Percentiles rank a stretch among this genome's conserved stretches.
Evolutionary conservation across 768 basidiomycete genomes (phyloP).

Genomic region (Lentinula aciculospora): DNA sequence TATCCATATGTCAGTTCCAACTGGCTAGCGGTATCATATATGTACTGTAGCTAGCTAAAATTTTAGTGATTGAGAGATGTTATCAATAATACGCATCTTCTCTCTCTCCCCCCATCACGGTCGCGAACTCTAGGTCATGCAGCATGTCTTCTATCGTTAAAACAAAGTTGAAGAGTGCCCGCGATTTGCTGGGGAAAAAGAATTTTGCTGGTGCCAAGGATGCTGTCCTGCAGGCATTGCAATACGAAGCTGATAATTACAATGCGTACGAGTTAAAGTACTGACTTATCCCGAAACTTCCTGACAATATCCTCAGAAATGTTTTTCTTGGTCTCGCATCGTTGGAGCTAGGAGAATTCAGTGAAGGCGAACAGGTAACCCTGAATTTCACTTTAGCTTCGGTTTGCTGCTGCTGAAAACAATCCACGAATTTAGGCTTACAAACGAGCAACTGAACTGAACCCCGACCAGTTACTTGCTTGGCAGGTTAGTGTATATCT

Average conservation of each 20-base stretch:
- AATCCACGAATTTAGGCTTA: conserved; percentile 54
- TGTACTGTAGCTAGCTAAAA: no score
- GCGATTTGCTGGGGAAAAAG: conserved; percentile 71
- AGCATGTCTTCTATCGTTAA: conserved; percentile 49
- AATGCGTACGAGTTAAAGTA: conserved; percentile 54
- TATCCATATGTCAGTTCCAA: no score
- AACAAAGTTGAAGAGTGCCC: conserved; percentile 71
- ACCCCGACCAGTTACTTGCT: conserved; percentile 67
- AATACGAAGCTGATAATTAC: conserved; percentile 79
- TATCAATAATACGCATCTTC: no score
- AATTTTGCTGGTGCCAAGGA: conserved; percentile 65
- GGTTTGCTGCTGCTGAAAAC: background rate
- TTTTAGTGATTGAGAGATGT: no score
- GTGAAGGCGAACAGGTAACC: conserved; percentile 82
- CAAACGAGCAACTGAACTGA: conserved; percentile 65
- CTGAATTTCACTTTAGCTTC: background rate
- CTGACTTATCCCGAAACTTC: no score
- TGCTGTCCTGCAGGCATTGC: conserved; percentile 59
- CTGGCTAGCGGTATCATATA: no score
- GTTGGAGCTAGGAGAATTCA: conserved; percentile 64
- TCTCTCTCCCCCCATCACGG: background rate
- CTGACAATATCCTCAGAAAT: conserved; percentile 41
- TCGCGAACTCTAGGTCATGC: background rate
- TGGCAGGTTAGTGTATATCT: conserved; percentile 61
- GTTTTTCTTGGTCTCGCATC: conserved; percentile 82